Base-by-base conservation (phyloP, 106 monocot species). In the Phalaenopsis equestris region DNA sequence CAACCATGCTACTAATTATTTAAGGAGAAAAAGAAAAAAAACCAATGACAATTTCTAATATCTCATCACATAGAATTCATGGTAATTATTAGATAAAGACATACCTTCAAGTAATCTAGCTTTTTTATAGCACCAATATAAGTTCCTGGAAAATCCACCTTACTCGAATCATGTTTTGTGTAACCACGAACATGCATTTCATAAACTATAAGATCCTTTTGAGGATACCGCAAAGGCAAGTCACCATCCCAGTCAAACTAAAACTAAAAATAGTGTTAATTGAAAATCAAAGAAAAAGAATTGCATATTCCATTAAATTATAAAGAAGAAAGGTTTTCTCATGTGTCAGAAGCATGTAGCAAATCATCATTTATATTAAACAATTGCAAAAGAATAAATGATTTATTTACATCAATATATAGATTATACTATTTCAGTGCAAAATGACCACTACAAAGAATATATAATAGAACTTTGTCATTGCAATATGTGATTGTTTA, bases 221-320 rank as follows among this genome's bases (percentile, higher is more conserved):
- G 91, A 75, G 81, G 89, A 78, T 82, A 77, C 3, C 45, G 42
- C 23, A 96, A 70, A 73, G 88, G 96, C 65, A 91, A 68, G 76
- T 96, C 96, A 81, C 96, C 93, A 79, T 96, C 88, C 96, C 96
- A 96, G 73, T 96, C 93, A 90, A 96, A 96, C 96, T 96, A 84
- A 79, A 84, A 85, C 96, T 96, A 84, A 79, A 84, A 85, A 72
- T 6, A 78, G 23, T 24, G 56, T 45, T 42, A 45, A 55, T n/a
- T 14, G 6, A 19, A 42, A 74, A 74, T 70, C 45, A 74, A 45
- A 19, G 41, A 14, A 42, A 39, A 74, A 43, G 7, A 42, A 75
- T 49, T 47, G 47, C 48, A 76, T 76, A 52, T 18, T 52, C 49
- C 30, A 76, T 10, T 30, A 76, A 8, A 39, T 38, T 70, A 39